Base-by-base conservation (phyloP, 78 protist species). In the Anaeramoeba ignava region DNA sequence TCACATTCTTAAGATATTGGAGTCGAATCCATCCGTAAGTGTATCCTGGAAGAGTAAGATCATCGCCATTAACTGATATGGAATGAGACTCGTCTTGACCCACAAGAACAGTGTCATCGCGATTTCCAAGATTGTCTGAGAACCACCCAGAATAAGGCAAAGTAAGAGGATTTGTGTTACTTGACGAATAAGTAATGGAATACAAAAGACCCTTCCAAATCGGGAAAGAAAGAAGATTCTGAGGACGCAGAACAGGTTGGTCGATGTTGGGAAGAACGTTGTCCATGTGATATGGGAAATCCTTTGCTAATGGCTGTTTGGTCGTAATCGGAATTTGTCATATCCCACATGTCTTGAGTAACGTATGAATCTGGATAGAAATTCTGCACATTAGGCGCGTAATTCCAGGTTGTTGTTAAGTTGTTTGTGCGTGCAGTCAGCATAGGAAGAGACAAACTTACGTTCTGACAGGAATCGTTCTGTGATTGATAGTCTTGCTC, bases 61-160 rank as follows among this genome's bases (percentile, higher is more conserved):
- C 78, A 38, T 23, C 8, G 8, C 17, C 17, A 17, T 37, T 17
- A 27, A 80, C 82, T 27, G 82, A 80, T 23, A 38, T 12, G 8
- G 82, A 8, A 37, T 80, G 8, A 8, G 39, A 34, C 8, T 8
- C 12, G 8, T 37, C 33, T 37, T 80, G 82, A 17, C 82, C 82
- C 39, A 17, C 82, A 17, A 80, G 39, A 8, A 80, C 8, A 23
- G 82, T 80, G 82, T 80, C 82, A 37, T 80, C 82, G 8, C 82
- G 36, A 37, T 8, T 80, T 37, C 17, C 39, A 27, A 80, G 17
- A 37, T 80, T 80, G 17, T 80, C 82, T 8, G 82, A 80, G 39
- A 8, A 80, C 82, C 82, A 80, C 17, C 82, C 82, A 8, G 17
- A 27, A 17, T 38, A 27, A 37, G 33, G 39, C 17, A 17, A 38